A percentile compares a stretch with the other conserved stretches of the same genome.
These are phyloP conservation scores for Rhizopogon roseolus DNA, from an alignment of 768 basidiomycete genomes.

Conservation along the genomic window DNA sequence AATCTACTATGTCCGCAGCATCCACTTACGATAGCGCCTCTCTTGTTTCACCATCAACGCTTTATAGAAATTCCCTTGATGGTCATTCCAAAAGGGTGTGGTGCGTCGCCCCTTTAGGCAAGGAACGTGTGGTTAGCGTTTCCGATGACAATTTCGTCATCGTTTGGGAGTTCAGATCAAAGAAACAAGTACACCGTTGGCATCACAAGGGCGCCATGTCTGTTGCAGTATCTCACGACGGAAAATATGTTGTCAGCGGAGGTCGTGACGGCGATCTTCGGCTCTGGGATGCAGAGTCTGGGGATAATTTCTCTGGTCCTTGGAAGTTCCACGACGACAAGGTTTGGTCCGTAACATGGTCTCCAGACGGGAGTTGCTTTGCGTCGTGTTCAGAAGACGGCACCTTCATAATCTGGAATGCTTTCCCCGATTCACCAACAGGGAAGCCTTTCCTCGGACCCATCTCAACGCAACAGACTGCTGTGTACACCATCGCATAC, in stretches of 20 bases:
- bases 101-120: too few relatives aligned
- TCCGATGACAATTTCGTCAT: too few relatives aligned
- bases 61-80: too few relatives aligned
- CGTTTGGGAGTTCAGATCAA: too few relatives aligned
- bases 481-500: constrained; percentile 18
- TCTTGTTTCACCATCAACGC: too few relatives aligned
- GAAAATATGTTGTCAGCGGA: constrained; percentile 19
- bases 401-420: neutral
- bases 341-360: constrained; percentile 15
- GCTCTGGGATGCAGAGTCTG: constrained; percentile 17
- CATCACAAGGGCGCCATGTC: too few relatives aligned
- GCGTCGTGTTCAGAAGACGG: constrained; percentile 6
- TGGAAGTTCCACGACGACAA: constrained; percentile 7
- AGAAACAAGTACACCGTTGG: too few relatives aligned
- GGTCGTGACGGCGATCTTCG: constrained; percentile 15
- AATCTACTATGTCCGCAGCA: too few relatives aligned
- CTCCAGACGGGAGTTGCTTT: constrained; percentile 13
- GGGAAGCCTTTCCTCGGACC: neutral
- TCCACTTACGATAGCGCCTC: too few relatives aligned
- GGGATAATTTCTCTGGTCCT: constrained; percentile 10
- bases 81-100: too few relatives aligned
- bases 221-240: too few relatives aligned
- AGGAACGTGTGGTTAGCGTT: too few relatives aligned
- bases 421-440: neutral
- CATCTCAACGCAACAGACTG: constrained; percentile 6